A percentile compares a stretch with the other conserved stretches of the same genome.
Evolutionary conservation across 2,329 filamentous ascomycete species (phyloP).

Genomic region (Exophiala dermatitidis): DNA sequence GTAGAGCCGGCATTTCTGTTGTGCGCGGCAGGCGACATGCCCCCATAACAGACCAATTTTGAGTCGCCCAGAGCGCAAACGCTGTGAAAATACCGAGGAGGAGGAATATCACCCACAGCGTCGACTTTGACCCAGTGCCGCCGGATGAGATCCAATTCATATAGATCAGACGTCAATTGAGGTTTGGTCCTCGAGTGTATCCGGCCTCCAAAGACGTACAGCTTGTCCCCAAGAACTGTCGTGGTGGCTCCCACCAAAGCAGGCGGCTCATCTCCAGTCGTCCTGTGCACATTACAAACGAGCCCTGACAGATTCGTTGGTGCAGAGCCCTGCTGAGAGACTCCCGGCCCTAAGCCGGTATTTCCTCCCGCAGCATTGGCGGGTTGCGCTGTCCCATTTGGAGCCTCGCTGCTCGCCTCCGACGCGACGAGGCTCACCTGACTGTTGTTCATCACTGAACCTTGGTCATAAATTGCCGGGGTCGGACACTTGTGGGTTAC

Average conservation of each 20-base stretch:
- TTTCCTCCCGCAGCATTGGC: constrained; percentile 11
- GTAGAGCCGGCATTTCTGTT: constrained; percentile 1
- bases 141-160: constrained; percentile 83
- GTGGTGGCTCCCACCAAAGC: constrained; percentile 91
- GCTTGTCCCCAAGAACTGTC: constrained; percentile 86
- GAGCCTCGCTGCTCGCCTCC: constrained; percentile 23
- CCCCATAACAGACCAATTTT: constrained; percentile 95
- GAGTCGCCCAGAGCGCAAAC: constrained; percentile 89
- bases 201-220: constrained; percentile 93
- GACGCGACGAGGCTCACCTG: constrained; percentile 26
- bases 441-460: constrained; percentile 25
- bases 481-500: constrained; percentile 1
- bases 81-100: constrained; percentile 93
- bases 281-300: constrained; percentile 66
- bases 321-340: constrained; percentile 29
- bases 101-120: constrained; percentile 73
- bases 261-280: constrained; percentile 84
- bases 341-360: constrained; percentile 17
- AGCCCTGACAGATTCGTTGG: constrained; percentile 59
- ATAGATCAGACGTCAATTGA: constrained; percentile 80
- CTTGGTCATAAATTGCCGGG: background rate
- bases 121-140: constrained; percentile 92
- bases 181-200: constrained; percentile 77
- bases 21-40: constrained; percentile 71
- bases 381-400: constrained; percentile 12